Evolutionary conservation across 2,329 filamentous ascomycete species (phyloP).

Genomic region (Achaetomium macrosporum): DNA sequence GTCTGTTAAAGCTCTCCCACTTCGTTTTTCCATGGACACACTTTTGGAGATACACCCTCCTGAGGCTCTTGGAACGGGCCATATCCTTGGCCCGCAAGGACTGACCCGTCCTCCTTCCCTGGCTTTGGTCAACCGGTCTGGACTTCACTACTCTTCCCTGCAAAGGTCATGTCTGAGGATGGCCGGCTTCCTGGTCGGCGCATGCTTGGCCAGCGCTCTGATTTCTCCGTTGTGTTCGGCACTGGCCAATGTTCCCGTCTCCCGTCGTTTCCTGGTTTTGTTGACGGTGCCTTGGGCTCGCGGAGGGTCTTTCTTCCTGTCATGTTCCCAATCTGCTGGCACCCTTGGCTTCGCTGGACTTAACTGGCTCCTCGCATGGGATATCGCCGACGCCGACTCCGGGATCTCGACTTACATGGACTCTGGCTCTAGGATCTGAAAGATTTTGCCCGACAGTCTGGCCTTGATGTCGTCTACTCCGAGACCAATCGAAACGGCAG

Average conservation of each 20-base stretch:
- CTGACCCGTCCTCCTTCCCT: constrained; percentile 5
- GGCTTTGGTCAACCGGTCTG: constrained; percentile 18
- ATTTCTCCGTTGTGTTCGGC: constrained; percentile 9
- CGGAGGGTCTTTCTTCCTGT: constrained; percentile 16
- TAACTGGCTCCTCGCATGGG: constrained; percentile 32
- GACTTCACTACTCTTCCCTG: constrained; percentile 9
- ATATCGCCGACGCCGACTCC: constrained; percentile 34
- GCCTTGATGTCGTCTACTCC: constrained; percentile 95
- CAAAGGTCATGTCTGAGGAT: constrained; percentile 9
- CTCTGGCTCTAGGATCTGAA: constrained; percentile 91
- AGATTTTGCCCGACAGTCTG: constrained; percentile 96
- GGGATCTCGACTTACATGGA: constrained; percentile 73
- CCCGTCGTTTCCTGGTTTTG: constrained; percentile 18
- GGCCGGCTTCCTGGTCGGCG: constrained; percentile 10
- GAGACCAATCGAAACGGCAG: constrained; percentile 90
- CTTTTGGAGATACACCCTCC: constrained; percentile 22
- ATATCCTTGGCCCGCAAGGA: constrained; percentile 11
- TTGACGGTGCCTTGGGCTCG: constrained; percentile 11
- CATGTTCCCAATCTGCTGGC: constrained; percentile 12
- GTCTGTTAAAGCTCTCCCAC: constrained; percentile 68
- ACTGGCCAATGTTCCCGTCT: neutral
- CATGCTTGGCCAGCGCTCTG: constrained; percentile 7
- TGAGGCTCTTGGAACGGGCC: constrained; percentile 18
- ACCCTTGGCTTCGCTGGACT: constrained; percentile 34
- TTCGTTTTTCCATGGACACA: constrained; percentile 45